These are phyloP conservation scores for Debaryomyces subglobosus DNA, from an alignment of 1,139 yeast species.

Conservation along the genomic window DNA sequence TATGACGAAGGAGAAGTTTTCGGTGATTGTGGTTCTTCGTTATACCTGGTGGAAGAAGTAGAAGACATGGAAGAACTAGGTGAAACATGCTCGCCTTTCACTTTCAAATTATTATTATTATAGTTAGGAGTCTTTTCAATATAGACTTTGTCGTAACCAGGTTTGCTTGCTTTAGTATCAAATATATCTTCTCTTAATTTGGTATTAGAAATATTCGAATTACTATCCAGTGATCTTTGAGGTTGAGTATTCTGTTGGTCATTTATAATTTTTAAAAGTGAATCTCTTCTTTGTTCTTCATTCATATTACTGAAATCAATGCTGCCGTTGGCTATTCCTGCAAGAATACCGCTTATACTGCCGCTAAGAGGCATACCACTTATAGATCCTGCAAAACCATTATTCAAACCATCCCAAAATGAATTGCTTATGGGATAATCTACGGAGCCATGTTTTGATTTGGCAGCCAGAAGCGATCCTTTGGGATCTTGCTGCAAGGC, in stretches of 20 bases:
- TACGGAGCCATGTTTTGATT: conserved; percentile 31
- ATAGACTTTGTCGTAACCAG: not conserved
- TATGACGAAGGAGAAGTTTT: conserved; percentile 40
- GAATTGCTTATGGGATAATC: conserved; percentile 28
- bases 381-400: conserved; percentile 28
- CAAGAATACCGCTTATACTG: conserved; percentile 39
- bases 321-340: conserved; percentile 43
- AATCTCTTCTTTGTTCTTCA: conserved; percentile 46
- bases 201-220: conserved; percentile 15
- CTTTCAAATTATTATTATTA: conserved; percentile 2
- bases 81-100: conserved; percentile 21
- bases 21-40: conserved; percentile 48
- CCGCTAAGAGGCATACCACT: conserved; percentile 32
- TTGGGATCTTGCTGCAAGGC: conserved; percentile 29
- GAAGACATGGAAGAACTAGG: conserved; percentile 44
- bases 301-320: conserved; percentile 47
- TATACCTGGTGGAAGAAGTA: conserved; percentile 30
- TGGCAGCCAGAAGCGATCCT: conserved; percentile 11
- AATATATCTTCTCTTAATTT: conserved; percentile 49
- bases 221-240: conserved; percentile 18
- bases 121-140: not conserved
- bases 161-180: conserved; percentile 21
- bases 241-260: conserved; percentile 28
- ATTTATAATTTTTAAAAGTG: conserved; percentile 41
- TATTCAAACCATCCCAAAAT: conserved; percentile 29